Conservation (phyloP, 2,329 filamentous ascomycete species). For the Daldinia sp. region DNA sequence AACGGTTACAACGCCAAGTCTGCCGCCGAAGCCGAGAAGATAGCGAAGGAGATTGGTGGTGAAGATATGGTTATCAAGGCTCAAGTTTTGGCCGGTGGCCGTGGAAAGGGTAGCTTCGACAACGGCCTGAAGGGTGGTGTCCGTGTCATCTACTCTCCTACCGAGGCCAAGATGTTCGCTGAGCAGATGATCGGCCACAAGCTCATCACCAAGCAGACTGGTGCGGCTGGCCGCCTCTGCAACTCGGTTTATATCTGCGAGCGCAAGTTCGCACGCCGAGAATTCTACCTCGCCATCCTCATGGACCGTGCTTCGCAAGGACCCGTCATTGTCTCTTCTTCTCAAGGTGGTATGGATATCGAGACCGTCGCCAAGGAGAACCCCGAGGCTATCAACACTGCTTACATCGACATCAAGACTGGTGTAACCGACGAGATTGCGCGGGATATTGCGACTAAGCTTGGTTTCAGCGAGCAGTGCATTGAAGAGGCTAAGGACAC, state of each 20-base stretch:
- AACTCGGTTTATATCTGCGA: conserved; percentile 99
- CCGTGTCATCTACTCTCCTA: conserved; percentile 97
- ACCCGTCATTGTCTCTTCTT: conserved; percentile 96
- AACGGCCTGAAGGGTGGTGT: conserved; percentile 99
- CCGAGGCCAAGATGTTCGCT: conserved; percentile 95
- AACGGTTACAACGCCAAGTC: conserved; percentile 86
- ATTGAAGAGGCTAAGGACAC: conserved; percentile 93
- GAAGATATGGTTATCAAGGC: conserved; percentile 99
- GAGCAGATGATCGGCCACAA: conserved; percentile 99
- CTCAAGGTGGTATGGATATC: conserved; percentile 99
- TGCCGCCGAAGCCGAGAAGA: conserved; percentile 85
- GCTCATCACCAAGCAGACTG: conserved; percentile 99
- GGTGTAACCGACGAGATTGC: conserved; percentile 97
- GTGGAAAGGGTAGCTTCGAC: conserved; percentile 97
- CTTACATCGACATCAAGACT: conserved; percentile 89
- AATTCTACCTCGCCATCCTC: conserved; percentile 98
- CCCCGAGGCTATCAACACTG: conserved; percentile 94
- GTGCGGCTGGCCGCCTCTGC: conserved; percentile 90
- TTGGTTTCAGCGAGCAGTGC: conserved; percentile 98
- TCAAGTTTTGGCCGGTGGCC: conserved; percentile 95
- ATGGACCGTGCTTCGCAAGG: conserved; percentile 94
- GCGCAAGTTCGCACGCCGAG: conserved; percentile 98
- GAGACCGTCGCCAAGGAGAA: conserved; percentile 98
- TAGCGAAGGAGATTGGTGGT: conserved; percentile 88
- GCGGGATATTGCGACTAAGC: conserved; percentile 84